These are phyloP conservation scores for Xylaria sp. DNA, from an alignment of 2,329 filamentous ascomycete genomes.

Conservation along the genomic window DNA sequence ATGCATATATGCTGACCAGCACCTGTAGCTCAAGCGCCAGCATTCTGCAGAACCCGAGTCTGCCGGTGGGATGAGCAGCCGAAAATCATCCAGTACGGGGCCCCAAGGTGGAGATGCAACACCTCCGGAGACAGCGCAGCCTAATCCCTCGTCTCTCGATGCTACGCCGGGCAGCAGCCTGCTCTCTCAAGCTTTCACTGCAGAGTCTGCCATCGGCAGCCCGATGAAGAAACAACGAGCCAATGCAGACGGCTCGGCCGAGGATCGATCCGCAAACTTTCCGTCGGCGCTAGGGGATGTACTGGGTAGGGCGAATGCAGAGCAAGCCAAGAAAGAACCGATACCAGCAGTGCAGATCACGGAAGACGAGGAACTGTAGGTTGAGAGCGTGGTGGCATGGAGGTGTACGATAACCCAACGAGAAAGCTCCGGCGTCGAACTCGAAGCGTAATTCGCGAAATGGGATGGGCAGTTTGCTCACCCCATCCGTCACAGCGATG, in stretches of 20 bases:
- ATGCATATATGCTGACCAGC: constrained; percentile 42
- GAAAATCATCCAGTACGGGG: constrained; percentile 59
- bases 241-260: constrained; percentile 64
- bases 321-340: constrained; percentile 40
- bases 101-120: constrained; percentile 55
- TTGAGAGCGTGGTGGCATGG: background rate
- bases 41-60: constrained; percentile 78
- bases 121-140: constrained; percentile 54
- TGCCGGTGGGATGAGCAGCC: constrained; percentile 54
- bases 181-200: constrained; percentile 57
- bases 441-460: background rate
- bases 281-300: constrained; percentile 57
- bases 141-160: constrained; percentile 49
- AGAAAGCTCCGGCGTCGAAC: background rate
- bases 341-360: constrained; percentile 39
- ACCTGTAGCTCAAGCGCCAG: constrained; percentile 77
- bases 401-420: background rate
- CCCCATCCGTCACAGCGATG: background rate
- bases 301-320: constrained; percentile 50
- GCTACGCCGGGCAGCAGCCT: constrained; percentile 51
- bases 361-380: constrained; percentile 50
- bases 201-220: constrained; percentile 69
- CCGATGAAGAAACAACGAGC: constrained; percentile 81
- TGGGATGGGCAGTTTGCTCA: background rate
- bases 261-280: constrained; percentile 53